phyloP scores from a whole-genome alignment of 371 early-diverging fungal species.

The Mortierella sp. region DNA sequence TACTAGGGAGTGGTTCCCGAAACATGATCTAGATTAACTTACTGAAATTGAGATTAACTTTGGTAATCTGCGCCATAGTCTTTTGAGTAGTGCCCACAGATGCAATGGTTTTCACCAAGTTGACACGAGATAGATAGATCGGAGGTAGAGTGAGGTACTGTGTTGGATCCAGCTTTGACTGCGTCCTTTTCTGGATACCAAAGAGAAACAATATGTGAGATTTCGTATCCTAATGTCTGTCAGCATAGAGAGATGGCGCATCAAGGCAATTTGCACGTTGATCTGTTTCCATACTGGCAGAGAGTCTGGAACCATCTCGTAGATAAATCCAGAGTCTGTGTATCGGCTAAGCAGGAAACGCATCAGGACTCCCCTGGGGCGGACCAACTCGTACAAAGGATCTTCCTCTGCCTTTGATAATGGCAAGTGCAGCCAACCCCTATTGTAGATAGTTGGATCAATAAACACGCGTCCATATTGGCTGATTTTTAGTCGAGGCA shows the following conservation, averaged over 20 bases:
- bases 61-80: constrained; percentile 36
- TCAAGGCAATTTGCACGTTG: not conserved
- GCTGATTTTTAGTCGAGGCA: not conserved
- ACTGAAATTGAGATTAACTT: constrained; percentile 56
- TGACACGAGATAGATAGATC: constrained; percentile 53
- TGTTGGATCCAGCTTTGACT: constrained; percentile 48
- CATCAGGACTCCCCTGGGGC: constrained; percentile 42
- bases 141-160: constrained; percentile 47
- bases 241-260: not conserved
- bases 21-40: constrained; percentile 12
- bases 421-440: constrained; percentile 54
- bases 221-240: not conserved
- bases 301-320: constrained; percentile 50
- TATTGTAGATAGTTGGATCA: constrained; percentile 1
- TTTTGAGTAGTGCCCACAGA: constrained; percentile 31
- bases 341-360: constrained; percentile 45
- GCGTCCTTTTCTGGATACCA: constrained; percentile 41
- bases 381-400: constrained; percentile 43
- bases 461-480: not conserved
- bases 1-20: not conserved
- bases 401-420: constrained; percentile 50
- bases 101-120: constrained; percentile 40
- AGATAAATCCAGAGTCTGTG: constrained; percentile 41
- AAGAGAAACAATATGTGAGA: not conserved
- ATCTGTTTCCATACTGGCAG: constrained; percentile 32